Evolutionary conservation across 768 basidiomycete genomes (phyloP), one percentile per base, ranked within the genome.

Genomic region (Pleurotus ostreatus): DNA sequence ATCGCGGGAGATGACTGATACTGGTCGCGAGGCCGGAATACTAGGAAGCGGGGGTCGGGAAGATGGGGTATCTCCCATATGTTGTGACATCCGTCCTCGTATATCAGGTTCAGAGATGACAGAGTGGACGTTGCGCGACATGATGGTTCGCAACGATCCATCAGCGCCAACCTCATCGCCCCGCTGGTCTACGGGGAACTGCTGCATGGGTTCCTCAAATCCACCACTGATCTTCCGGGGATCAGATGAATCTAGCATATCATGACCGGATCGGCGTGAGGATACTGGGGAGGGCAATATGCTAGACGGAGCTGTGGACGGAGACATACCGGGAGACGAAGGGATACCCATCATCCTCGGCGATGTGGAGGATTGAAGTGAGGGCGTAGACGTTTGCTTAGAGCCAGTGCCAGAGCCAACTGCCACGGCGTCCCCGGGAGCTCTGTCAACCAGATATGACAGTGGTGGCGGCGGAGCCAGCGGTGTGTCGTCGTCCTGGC

Each of bases 391-490:
- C 18, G 51, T 34, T 23, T 47, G 46, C 22, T 53, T 53, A 13
- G 90, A 89, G 22, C 79, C 75, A 63, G 85, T 86, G 4, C 88
- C 82, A 49, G 74, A 75, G 46, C 73, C 70, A 34, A 60, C 55
- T 30, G 66, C 48, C 25, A 68, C 66, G 43, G 73, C 60, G 13
- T 82, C 77, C 30, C 76, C 75, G 44, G 83, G 79, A n/a, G 79
- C 77, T 41, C 80, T 80, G 56, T 80, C 76, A 59, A 93, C 92
- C 46, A 98, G 80, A 71, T 94, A 95, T 0, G 92, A 92, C 52
- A 98, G 66, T 4, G 93, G 88, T 4, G 96, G 96, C 2, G 96
- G 96, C 0, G 95, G 96, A 2, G 89, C 85, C 40, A 97, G 75
- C 3, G 92, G 94, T 7, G 78, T 69, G 61, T 89, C 84, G 63